Conservation (phyloP, 31 red algal genomes). For the Porphyra umbilicalis region DNA sequence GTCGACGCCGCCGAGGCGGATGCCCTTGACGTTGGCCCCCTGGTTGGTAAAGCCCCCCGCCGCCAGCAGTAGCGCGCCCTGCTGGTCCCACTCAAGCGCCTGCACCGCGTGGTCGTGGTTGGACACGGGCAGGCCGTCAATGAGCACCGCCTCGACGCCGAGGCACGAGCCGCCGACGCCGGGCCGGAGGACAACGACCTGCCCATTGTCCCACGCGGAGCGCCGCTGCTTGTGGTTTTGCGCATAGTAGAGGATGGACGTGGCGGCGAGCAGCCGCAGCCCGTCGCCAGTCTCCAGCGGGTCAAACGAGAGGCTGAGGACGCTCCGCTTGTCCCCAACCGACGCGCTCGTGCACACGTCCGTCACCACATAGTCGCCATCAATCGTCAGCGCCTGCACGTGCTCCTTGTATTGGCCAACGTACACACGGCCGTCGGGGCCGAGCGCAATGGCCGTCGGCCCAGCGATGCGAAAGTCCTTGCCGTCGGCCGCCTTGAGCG, state of each 20-base stretch:
- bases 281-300: conserved; percentile 20
- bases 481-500: no score
- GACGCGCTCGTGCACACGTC: conserved; percentile 16
- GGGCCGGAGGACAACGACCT: conserved; percentile 19
- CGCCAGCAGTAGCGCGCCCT: conserved; percentile 35
- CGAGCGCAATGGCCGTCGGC: no score
- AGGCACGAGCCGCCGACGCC: conserved; percentile 13
- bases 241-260: conserved; percentile 46
- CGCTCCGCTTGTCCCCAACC: conserved; percentile 14
- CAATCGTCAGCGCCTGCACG: conserved; percentile 26
- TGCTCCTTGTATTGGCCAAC: conserved; percentile 14
- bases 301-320: conserved; percentile 48
- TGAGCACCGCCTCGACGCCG: conserved; percentile 33
- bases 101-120: conserved; percentile 64
- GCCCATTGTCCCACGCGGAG: conserved; percentile 39
- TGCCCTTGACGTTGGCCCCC: conserved; percentile 13
- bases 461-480: no score
- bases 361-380: conserved; percentile 8
- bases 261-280: conserved; percentile 28
- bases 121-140: conserved; percentile 43
- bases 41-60: conserved; percentile 47
- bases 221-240: conserved; percentile 5
- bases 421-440: conserved; percentile 32
- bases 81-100: conserved; percentile 34
- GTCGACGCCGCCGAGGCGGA: conserved; percentile 22